These are phyloP conservation scores for Bipolaris zeicola DNA, from an alignment of 2,329 filamentous ascomycete genomes.

Conservation along the genomic window DNA sequence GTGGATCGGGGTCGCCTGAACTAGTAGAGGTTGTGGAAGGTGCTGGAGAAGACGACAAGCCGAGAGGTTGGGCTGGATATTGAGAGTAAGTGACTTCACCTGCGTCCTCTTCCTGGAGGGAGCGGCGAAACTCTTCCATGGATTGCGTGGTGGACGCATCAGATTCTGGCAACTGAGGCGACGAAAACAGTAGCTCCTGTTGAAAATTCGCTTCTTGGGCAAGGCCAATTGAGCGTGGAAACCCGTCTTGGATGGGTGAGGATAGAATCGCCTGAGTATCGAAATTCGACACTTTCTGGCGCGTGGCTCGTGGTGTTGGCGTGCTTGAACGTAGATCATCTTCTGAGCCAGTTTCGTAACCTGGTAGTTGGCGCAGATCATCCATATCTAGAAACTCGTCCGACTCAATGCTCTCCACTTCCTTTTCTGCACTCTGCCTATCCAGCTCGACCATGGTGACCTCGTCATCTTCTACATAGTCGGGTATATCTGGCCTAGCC, in stretches of 20 bases:
- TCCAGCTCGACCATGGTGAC: slow-evolving; percentile 5
- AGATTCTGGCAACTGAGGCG: slow-evolving; percentile 26
- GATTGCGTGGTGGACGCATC: slow-evolving; percentile 41
- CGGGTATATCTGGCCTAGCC: slow-evolving; percentile 9
- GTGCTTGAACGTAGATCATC: slow-evolving; percentile 29
- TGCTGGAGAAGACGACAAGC: slow-evolving; percentile 19
- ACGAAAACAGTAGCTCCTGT: slow-evolving; percentile 10
- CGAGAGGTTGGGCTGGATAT: slow-evolving; percentile 6
- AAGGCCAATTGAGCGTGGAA: slow-evolving; percentile 17
- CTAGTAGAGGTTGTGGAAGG: slow-evolving; percentile 18
- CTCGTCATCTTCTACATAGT: not conserved
- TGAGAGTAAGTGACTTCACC: slow-evolving; percentile 7
- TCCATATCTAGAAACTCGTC: slow-evolving; percentile 15
- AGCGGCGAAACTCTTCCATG: slow-evolving; percentile 42
- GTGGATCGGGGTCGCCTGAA: slow-evolving; percentile 39
- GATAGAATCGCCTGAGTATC: slow-evolving; percentile 47
- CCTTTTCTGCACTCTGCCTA: slow-evolving; percentile 2
- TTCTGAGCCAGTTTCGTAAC: slow-evolving; percentile 9
- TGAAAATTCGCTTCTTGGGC: slow-evolving; percentile 8
- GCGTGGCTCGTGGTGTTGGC: slow-evolving; percentile 37
- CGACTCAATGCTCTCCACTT: slow-evolving; percentile 21
- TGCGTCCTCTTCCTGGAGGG: slow-evolving; percentile 25
- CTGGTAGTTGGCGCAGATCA: not conserved
- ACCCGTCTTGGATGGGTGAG: slow-evolving; percentile 25
- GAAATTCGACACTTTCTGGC: slow-evolving; percentile 26